Conservation (phyloP, 116 monocot genomes). For the Cymodocea nodosa region DNA sequence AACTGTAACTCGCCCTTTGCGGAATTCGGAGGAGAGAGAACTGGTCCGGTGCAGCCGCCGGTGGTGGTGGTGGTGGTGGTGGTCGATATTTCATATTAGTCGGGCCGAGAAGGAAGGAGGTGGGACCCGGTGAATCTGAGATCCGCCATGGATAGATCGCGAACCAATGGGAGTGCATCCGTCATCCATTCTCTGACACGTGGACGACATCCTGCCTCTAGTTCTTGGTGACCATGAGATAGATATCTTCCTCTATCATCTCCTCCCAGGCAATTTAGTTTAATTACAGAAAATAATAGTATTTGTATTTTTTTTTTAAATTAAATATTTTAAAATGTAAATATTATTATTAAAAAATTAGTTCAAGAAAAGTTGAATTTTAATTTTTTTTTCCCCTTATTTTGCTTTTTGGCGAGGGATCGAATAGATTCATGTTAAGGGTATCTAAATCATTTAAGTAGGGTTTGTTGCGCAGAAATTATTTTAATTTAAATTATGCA, state of each 20-base stretch:
- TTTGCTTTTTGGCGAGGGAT: too few relatives aligned
- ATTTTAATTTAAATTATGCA: too few relatives aligned
- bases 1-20: background rate
- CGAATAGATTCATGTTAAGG: too few relatives aligned
- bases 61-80: background rate
- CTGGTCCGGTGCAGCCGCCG: background rate
- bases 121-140: slow-evolving; percentile 6
- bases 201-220: slow-evolving; percentile 6
- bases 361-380: too few relatives aligned
- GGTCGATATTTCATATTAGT: background rate
- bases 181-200: slow-evolving; percentile 12
- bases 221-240: background rate
- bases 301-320: too few relatives aligned
- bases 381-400: too few relatives aligned
- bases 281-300: too few relatives aligned
- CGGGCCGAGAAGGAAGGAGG: background rate
- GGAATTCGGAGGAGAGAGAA: background rate
- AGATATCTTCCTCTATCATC: background rate
- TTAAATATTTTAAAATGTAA: too few relatives aligned
- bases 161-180: slow-evolving; percentile 9
- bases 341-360: too few relatives aligned
- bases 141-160: slow-evolving; percentile 15
- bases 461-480: too few relatives aligned
- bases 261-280: too few relatives aligned
- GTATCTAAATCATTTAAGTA: too few relatives aligned